phyloP scores from a whole-genome alignment of 352 stramenopile species.

The Pilasporangium apinafurcum region DNA sequence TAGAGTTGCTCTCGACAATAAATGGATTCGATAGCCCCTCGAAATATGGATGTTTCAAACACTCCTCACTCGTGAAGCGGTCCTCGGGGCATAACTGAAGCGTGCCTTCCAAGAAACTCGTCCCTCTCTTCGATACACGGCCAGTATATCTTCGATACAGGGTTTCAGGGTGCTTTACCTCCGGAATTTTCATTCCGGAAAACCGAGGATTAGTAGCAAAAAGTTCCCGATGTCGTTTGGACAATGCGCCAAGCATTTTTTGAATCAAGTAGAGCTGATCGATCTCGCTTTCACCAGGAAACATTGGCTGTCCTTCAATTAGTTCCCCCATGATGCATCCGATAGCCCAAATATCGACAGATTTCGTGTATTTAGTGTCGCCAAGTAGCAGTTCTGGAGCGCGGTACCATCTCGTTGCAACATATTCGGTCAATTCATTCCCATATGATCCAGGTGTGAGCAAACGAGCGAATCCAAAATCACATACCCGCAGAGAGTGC shows the following conservation, averaged over 20 bases:
- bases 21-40: conserved; percentile 42
- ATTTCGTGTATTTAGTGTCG: conserved; percentile 97
- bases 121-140: conserved; percentile 75
- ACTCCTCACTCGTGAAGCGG: conserved; percentile 67
- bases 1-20: neutral
- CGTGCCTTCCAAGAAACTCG: conserved; percentile 76
- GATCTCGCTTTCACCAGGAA: conserved; percentile 98
- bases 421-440: conserved; percentile 98
- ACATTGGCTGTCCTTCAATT: conserved; percentile 95
- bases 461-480: conserved; percentile 95
- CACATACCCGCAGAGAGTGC: conserved; percentile 97
- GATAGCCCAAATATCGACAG: conserved; percentile 94
- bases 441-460: conserved; percentile 60
- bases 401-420: conserved; percentile 98
- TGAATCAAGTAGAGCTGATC: conserved; percentile 99
- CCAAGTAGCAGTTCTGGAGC: conserved; percentile 99
- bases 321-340: conserved; percentile 98
- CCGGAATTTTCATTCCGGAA: conserved; percentile 89
- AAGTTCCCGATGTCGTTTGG: conserved; percentile 88
- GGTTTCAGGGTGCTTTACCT: conserved; percentile 90
- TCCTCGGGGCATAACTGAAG: conserved; percentile 76
- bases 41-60: conserved; percentile 86
- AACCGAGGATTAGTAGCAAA: conserved; percentile 91
- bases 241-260: conserved; percentile 96
- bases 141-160: conserved; percentile 88